These are phyloP conservation scores for Pseudovirgaria hyperparasitica DNA, from an alignment of 2,329 filamentous ascomycete genomes.

Conservation along the genomic window DNA sequence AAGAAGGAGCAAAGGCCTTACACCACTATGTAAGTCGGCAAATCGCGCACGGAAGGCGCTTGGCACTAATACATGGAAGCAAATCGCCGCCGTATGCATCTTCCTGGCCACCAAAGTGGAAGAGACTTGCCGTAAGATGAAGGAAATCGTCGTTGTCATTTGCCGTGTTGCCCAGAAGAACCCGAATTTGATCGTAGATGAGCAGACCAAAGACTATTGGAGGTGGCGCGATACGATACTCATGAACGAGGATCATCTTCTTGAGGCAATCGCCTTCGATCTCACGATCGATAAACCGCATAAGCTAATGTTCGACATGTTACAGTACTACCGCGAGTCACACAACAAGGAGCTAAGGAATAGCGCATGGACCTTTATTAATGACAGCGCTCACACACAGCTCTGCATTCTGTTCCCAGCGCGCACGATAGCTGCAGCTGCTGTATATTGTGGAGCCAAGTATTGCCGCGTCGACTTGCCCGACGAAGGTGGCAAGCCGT, in stretches of 20 bases:
- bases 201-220: slow-evolving; percentile 98
- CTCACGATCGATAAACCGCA: slow-evolving; percentile 84
- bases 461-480: slow-evolving; percentile 60
- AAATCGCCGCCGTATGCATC: slow-evolving; percentile 79
- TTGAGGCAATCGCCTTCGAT: slow-evolving; percentile 89
- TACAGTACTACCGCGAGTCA: slow-evolving; percentile 59
- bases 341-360: slow-evolving; percentile 75
- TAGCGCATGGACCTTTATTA: slow-evolving; percentile 85
- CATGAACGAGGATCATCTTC: slow-evolving; percentile 80
- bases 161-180: slow-evolving; percentile 95
- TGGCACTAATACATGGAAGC: slow-evolving; percentile 23
- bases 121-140: slow-evolving; percentile 92
- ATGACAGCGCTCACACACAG: slow-evolving; percentile 75
- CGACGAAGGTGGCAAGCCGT: slow-evolving; percentile 62
- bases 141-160: slow-evolving; percentile 84
- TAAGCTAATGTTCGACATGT: slow-evolving; percentile 67
- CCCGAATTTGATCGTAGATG: slow-evolving; percentile 75
- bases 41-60: neutral
- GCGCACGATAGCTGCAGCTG: slow-evolving; percentile 68
- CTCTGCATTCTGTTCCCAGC: slow-evolving; percentile 72
- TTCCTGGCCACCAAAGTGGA: slow-evolving; percentile 97
- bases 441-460: slow-evolving; percentile 75
- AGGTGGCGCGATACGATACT: slow-evolving; percentile 91
- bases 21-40: slow-evolving; percentile 66
- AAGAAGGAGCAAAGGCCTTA: slow-evolving; percentile 50